Base-by-base conservation (phyloP, 495 filamentous ascomycete genomes). In the Hypoxylon intermedium region DNA sequence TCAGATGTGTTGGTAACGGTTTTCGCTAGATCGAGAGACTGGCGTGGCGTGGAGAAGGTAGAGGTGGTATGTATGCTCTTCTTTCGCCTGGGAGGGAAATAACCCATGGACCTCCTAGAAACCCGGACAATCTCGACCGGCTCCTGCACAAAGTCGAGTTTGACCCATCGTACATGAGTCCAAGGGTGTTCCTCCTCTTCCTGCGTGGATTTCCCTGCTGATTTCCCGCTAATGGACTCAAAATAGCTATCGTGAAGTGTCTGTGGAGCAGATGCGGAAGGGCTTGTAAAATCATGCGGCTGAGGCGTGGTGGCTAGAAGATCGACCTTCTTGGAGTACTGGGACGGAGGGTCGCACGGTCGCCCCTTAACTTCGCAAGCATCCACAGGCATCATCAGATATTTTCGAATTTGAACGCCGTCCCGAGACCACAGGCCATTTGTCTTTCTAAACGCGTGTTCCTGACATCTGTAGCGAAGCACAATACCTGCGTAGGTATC, bases 401-500 rank as follows among this genome's bases (percentile, higher is more conserved):
- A 86, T 62, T 91, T 90, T 34, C 92, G 85, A 47, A 85, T 83
- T 69, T 97, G 93, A 30, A 97, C 88, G 51, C 83, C 88, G 69
- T 97, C 95, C 55, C 90, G 90, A 6, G 91, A 90, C 94, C 94
- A 98, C 63, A 98, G 83, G 13, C 93, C 85, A 68, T 98, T 98
- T 20, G 91, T 89, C 69, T 91, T 92, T 19, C 89, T 77, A 53
- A 98, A 89, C 0, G 89, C 79, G 21, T 89, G 85, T 40, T 89
- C 81, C 55, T 87, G 84, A 65, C 92, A 97, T 60, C 89, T 89
- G 73, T 94, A 98, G 58, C 85, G 89, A 37, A 98, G 90, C 20
- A 90, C 89, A 15, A 98, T 87, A 2, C 94, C 93, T 0, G 91
- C 91, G 53, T 97, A 85, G 9, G 90, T 97, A 68, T 98, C 95